Conservation (phyloP, 1,284 basidiomycete genomes). For the Leccinum pachyderme region DNA sequence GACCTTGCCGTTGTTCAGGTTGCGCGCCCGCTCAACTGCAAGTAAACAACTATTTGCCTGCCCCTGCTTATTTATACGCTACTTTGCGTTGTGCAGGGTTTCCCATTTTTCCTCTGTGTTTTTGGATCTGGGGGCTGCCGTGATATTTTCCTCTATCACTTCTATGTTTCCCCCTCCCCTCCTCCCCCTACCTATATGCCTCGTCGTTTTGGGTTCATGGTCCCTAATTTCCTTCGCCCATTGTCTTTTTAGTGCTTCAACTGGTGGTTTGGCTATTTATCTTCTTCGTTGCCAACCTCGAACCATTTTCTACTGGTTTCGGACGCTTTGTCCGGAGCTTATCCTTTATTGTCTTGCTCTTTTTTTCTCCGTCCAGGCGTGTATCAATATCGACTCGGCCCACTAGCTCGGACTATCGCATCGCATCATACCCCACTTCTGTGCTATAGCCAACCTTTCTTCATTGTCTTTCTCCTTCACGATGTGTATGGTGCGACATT, state of each 20-base stretch:
- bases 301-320: background rate
- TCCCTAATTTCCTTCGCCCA: conserved; percentile 18
- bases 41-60: conserved; percentile 21
- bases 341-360: background rate
- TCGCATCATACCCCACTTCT: conserved; percentile 35
- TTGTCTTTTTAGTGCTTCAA: conserved; percentile 29
- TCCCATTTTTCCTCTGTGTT: conserved; percentile 39
- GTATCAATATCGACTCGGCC: conserved; percentile 38
- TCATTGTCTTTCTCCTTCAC: conserved; percentile 1
- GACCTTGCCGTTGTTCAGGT: conserved; percentile 23
- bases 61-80: conserved; percentile 46
- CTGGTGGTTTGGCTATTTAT: conserved; percentile 19
- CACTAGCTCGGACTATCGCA: conserved; percentile 33
- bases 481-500: conserved; percentile 36
- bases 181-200: conserved; percentile 13
- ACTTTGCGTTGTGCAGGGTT: conserved; percentile 32
- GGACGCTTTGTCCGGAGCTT: background rate
- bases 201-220: conserved; percentile 25
- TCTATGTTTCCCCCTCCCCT: conserved; percentile 20
- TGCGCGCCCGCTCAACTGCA: conserved; percentile 23
- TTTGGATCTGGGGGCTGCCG: conserved; percentile 45
- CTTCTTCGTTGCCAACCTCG: conserved; percentile 7
- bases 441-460: conserved; percentile 25
- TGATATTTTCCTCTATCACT: conserved; percentile 26
- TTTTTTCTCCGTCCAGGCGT: conserved; percentile 6